Conservation (phyloP, 2,329 filamentous ascomycete genomes). For the Metarhizium anisopliae region DNA sequence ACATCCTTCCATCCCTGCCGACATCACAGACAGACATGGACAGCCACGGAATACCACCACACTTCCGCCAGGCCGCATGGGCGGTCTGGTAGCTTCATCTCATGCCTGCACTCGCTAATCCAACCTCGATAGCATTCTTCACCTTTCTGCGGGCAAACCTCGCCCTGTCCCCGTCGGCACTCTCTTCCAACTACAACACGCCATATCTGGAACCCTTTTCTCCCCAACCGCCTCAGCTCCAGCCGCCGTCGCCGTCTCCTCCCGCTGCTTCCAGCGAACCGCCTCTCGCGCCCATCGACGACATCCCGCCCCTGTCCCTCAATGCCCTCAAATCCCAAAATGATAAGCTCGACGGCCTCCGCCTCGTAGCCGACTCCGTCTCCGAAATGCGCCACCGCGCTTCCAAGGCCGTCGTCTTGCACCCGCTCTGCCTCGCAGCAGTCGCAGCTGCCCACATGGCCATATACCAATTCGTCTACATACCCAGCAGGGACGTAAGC, state of each 20-base stretch:
- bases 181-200: constrained; percentile 57
- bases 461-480: constrained; percentile 38
- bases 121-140: constrained; percentile 57
- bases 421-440: constrained; percentile 45
- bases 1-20: too few relatives aligned
- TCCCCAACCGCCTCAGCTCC: constrained; percentile 23
- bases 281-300: constrained; percentile 28
- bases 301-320: constrained; percentile 55
- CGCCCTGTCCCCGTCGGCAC: constrained; percentile 52
- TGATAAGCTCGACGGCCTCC: constrained; percentile 60
- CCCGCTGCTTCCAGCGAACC: constrained; percentile 38
- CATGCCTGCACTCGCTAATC: neutral
- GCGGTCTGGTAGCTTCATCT: too few relatives aligned
- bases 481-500: constrained; percentile 38
- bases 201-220: constrained; percentile 49
- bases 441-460: constrained; percentile 34
- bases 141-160: constrained; percentile 75
- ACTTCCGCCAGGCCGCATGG: too few relatives aligned
- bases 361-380: constrained; percentile 70
- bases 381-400: constrained; percentile 71
- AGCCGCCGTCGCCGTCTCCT: constrained; percentile 42
- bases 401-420: constrained; percentile 52
- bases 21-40: too few relatives aligned
- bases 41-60: too few relatives aligned
- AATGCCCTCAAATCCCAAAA: constrained; percentile 42